Base-by-base conservation (phyloP, 2,329 filamentous ascomycete genomes). In the Neofusicoccum umdonicola region DNA sequence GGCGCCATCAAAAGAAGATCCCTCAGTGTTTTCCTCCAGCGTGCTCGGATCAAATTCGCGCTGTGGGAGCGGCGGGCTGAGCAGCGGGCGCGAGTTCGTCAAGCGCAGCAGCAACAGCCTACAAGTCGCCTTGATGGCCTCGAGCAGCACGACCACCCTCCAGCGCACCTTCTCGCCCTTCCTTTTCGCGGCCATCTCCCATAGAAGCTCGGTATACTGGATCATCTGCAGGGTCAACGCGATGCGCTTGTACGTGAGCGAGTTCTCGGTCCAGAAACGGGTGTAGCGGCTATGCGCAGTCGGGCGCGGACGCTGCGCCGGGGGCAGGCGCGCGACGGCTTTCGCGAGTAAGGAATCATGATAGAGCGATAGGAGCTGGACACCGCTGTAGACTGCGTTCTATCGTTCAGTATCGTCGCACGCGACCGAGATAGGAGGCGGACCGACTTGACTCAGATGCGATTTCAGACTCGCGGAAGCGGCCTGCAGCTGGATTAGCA, bases 111-210 rank as follows among this genome's bases (percentile, higher is more conserved):
- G 83, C 41, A 96, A 79, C 54, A 97, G 80, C 61, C 91, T 84
- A 75, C 94, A 97, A 8, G 95, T 70, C 2, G 94, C 93, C 78
- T 98, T 98, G 73, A 95, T 82, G 0, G 87, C 84, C 79, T 99
- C 95, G 22, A 99, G 82, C 3, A 96, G 74, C 11, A 98, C 88
- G 5, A 98, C 87, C 0, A 96, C 87, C 60, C 91, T 88, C 95
- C 95, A 99, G 35, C 93, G 87, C 31, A 89, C 79, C 72, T 86
- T 88, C 76, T 96, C 93, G 17, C 92, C 91, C 67, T 88, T 88
- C 56, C 94, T 86, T 78, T 96, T 96, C 34, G 93, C 93, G 34
- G 90, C 87, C 95, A 99, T 99, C 77, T 99, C 95, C 85, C 94
- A 95, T n/a, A 99, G 81, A 35, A 99, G 82, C 79, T 99, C 92